Evolutionary conservation across 192 early-diverging fungal species (phyloP).

Genomic region (Linnemannia schmuckeri): DNA sequence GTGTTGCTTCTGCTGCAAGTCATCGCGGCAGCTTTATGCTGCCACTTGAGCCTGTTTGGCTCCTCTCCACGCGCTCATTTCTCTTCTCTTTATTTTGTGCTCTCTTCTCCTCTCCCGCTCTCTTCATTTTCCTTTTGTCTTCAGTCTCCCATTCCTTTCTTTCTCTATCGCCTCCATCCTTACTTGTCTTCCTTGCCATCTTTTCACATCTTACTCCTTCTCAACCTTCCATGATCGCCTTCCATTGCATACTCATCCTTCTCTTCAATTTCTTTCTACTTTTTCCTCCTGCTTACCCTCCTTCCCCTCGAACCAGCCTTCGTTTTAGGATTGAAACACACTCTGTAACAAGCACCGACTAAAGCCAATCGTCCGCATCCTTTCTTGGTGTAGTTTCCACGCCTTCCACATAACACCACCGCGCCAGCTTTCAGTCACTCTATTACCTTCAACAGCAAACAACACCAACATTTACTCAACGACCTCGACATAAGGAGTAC

Average conservation of each 20-base stretch:
- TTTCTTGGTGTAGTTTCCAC: not conserved
- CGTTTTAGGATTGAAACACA: slow-evolving; percentile 22
- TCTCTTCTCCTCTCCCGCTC: not conserved
- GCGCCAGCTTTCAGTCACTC: not conserved
- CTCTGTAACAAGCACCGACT: not conserved
- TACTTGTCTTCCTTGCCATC: not conserved
- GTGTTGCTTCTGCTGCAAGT: not conserved
- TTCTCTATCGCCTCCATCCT: not conserved
- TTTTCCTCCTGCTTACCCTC: slow-evolving; percentile 7
- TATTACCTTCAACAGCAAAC: not conserved
- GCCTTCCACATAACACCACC: not conserved
- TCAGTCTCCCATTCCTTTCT: not conserved
- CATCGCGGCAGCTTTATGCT: not conserved
- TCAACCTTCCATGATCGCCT: slow-evolving; percentile 9
- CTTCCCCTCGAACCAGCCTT: slow-evolving; percentile 8
- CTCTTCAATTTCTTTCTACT: slow-evolving; percentile 9
- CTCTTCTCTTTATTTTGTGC: not conserved
- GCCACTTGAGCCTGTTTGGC: not conserved
- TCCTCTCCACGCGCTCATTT: slow-evolving; percentile 13
- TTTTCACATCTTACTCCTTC: slow-evolving; percentile 11
- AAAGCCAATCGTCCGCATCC: not conserved
- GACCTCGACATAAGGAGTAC: slow-evolving; percentile 3
- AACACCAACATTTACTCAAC: not conserved
- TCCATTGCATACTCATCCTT: slow-evolving; percentile 17
- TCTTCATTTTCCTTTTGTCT: not conserved